These are phyloP conservation scores for Gaeumannomyces tritici DNA, from an alignment of 2,329 filamentous ascomycete species.

Conservation along the genomic window DNA sequence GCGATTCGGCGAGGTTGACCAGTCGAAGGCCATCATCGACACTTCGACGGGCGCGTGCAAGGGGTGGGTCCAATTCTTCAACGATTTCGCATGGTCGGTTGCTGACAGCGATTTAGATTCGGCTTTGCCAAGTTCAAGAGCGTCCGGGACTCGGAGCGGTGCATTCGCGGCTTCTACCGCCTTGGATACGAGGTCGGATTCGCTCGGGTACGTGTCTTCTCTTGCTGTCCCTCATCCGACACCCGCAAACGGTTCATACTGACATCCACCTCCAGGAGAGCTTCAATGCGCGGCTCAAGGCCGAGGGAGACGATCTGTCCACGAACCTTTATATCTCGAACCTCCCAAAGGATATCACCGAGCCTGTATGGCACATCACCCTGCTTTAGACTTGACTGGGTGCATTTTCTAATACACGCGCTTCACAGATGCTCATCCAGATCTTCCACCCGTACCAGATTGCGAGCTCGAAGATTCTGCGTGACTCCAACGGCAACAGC, in stretches of 20 bases:
- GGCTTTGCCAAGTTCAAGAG: slow-evolving; percentile 94
- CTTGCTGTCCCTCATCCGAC: neutral
- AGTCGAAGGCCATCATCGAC: slow-evolving; percentile 98
- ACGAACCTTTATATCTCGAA: slow-evolving; percentile 99
- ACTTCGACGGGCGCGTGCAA: slow-evolving; percentile 89
- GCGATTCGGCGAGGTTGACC: slow-evolving; percentile 89
- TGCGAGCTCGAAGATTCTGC: slow-evolving; percentile 88
- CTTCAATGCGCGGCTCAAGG: slow-evolving; percentile 96
- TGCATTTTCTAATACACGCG: slow-evolving; percentile 9
- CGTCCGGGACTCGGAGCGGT: slow-evolving; percentile 82
- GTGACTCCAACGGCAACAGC: slow-evolving; percentile 83
- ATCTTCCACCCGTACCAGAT: slow-evolving; percentile 77
- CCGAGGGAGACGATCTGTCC: slow-evolving; percentile 78
- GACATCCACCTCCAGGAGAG: slow-evolving; percentile 59
- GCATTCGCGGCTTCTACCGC: slow-evolving; percentile 90
- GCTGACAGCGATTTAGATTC: slow-evolving; percentile 51
- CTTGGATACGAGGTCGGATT: slow-evolving; percentile 97
- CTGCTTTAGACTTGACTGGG: slow-evolving; percentile 1
- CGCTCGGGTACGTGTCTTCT: slow-evolving; percentile 57
- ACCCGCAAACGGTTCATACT: neutral
- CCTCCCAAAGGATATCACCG: slow-evolving; percentile 82
- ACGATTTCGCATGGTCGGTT: slow-evolving; percentile 1
- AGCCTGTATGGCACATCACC: slow-evolving; percentile 53
- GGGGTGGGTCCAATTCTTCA: slow-evolving; percentile 49
- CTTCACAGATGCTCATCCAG: slow-evolving; percentile 56